These are phyloP conservation scores for Aspergillus sp. DNA, from an alignment of 2,329 filamentous ascomycete genomes.

Conservation along the genomic window DNA sequence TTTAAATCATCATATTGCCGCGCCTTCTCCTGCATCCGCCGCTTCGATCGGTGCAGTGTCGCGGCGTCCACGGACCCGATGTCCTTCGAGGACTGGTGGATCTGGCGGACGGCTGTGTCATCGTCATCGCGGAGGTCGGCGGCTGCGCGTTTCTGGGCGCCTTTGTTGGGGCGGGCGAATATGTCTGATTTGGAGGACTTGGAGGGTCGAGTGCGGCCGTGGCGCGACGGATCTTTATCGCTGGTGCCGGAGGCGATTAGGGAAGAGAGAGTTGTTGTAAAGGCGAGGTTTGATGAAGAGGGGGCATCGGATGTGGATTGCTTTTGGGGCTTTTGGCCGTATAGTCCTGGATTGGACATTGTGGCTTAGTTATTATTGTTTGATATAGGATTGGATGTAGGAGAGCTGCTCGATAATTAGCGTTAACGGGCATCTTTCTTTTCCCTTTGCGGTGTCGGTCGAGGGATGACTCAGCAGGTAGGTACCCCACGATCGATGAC, in stretches of 20 bases:
- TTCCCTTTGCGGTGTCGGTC: constrained; percentile 1
- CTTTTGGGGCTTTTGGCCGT: constrained; percentile 72
- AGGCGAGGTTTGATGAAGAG: constrained; percentile 73
- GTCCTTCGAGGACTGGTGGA: constrained; percentile 61
- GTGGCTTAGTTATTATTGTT: neutral
- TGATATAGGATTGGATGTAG: neutral
- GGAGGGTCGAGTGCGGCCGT: constrained; percentile 46
- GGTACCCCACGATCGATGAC: constrained; percentile 2
- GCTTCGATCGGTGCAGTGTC: constrained; percentile 65
- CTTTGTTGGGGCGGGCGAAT: constrained; percentile 66
- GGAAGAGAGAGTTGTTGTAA: constrained; percentile 82
- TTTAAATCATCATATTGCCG: constrained; percentile 87
- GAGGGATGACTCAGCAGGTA: constrained; percentile 14
- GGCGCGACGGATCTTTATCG: constrained; percentile 43
- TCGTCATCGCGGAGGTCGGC: constrained; percentile 56
- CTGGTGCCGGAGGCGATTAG: constrained; percentile 61
- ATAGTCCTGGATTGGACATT: constrained; percentile 53
- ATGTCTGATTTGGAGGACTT: constrained; percentile 63
- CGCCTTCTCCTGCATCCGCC: constrained; percentile 87
- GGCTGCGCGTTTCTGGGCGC: constrained; percentile 61
- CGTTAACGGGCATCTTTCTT: no score
- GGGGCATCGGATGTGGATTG: constrained; percentile 53
- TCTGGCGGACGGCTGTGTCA: constrained; percentile 58
- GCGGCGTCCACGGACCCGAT: constrained; percentile 61
- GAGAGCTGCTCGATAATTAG: neutral